A percentile compares a stretch with the other conserved stretches of the same genome.
Evolutionary conservation across 1,284 basidiomycete species (phyloP).

Genomic region (Malassezia arunalokei): DNA sequence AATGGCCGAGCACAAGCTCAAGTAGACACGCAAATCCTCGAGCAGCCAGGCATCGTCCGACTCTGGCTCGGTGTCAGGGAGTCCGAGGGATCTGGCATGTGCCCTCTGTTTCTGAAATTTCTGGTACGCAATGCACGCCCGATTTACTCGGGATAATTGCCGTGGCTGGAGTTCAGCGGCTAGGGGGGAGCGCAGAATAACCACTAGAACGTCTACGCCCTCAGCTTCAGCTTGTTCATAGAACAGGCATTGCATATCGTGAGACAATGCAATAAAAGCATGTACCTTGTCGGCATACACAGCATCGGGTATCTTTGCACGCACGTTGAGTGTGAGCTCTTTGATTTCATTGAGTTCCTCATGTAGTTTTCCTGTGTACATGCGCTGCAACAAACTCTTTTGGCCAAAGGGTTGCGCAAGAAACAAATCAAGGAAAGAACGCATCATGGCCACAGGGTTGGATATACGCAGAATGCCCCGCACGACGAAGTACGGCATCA

Average conservation of each 20-base stretch:
- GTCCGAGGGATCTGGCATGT: conserved; percentile 18
- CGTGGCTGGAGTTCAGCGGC: conserved; percentile 50
- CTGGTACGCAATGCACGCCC: conserved; percentile 37
- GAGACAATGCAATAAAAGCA: conserved; percentile 70
- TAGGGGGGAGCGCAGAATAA: conserved; percentile 70
- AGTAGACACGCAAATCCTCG: conserved; percentile 41
- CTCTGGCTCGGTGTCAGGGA: conserved; percentile 34
- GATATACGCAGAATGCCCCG: conserved; percentile 82
- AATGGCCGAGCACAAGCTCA: conserved; percentile 50
- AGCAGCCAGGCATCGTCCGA: conserved; percentile 45
- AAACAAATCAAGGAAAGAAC: conserved; percentile 81
- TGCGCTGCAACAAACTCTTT: conserved; percentile 62
- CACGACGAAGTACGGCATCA: conserved; percentile 96
- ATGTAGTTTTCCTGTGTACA: conserved; percentile 81
- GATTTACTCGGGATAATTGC: conserved; percentile 38
- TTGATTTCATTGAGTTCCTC: conserved; percentile 75
- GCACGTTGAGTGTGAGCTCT: conserved; percentile 73
- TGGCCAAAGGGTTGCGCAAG: conserved; percentile 95
- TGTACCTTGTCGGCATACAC: conserved; percentile 76
- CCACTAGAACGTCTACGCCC: conserved; percentile 64
- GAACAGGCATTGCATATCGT: conserved; percentile 63
- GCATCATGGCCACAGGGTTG: conserved; percentile 92
- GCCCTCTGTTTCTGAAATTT: conserved; percentile 34
- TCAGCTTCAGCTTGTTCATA: conserved; percentile 52
- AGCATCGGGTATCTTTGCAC: conserved; percentile 76